Conservation (phyloP, 2,329 filamentous ascomycete genomes). For the Fusarium torulosum region DNA sequence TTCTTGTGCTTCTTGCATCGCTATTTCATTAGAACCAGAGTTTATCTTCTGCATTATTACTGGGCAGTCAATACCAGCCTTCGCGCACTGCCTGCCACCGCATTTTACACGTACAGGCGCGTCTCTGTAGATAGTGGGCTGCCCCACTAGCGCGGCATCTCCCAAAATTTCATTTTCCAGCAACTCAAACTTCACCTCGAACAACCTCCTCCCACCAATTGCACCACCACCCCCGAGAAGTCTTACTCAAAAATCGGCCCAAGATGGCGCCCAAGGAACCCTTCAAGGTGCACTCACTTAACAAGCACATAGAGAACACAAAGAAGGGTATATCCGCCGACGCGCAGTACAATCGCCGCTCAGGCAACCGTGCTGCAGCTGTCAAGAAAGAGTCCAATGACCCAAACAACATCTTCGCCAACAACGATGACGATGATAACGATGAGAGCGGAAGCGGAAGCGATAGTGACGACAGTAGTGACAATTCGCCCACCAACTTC, state of each 20-base stretch:
- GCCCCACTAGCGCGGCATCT: slow-evolving; percentile 41
- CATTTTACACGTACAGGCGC: slow-evolving; percentile 33
- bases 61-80: not conserved
- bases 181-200: slow-evolving; percentile 39
- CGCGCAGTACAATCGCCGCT: slow-evolving; percentile 51
- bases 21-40: not conserved
- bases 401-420: slow-evolving; percentile 49
- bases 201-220: slow-evolving; percentile 40
- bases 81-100: slow-evolving; percentile 9
- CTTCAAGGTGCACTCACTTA: slow-evolving; percentile 55
- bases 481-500: slow-evolving; percentile 46
- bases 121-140: slow-evolving; percentile 25
- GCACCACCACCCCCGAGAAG: slow-evolving; percentile 37
- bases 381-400: slow-evolving; percentile 51
- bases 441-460: slow-evolving; percentile 52
- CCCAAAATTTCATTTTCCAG: slow-evolving; percentile 48
- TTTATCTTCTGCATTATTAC: not conserved
- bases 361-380: slow-evolving; percentile 44
- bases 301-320: slow-evolving; percentile 55
- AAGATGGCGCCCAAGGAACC: slow-evolving; percentile 55
- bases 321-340: slow-evolving; percentile 53
- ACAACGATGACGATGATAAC: slow-evolving; percentile 50
- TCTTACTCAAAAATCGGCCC: slow-evolving; percentile 25
- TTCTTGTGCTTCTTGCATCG: not conserved
- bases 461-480: slow-evolving; percentile 34